A percentile compares a stretch with the other conserved stretches of the same genome.
Evolutionary conservation across 768 basidiomycete genomes (phyloP).

Genomic region (Termitomyces sp.): DNA sequence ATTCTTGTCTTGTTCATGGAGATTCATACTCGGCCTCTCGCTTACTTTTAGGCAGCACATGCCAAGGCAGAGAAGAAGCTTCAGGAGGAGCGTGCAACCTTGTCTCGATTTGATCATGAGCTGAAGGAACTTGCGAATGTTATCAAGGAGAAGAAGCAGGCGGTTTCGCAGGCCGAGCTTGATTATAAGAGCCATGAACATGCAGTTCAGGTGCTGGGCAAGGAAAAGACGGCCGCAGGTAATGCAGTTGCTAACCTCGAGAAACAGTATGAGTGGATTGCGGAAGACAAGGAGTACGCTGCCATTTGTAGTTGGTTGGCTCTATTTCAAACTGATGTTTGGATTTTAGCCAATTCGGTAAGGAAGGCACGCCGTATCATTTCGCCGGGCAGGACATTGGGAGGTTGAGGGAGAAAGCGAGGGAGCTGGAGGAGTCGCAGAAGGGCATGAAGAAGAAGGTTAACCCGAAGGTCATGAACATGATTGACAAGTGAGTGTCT

Average conservation of each 20-base stretch:
- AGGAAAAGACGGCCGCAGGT: conserved; percentile 57
- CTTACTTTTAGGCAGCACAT: conserved; percentile 45
- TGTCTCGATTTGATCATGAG: conserved; percentile 87
- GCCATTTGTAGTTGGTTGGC: background rate
- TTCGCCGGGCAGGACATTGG: conserved; percentile 64
- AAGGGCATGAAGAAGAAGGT: conserved; percentile 93
- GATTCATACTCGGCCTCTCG: background rate
- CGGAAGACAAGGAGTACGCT: conserved; percentile 80
- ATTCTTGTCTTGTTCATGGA: background rate
- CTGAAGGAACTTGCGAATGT: conserved; percentile 77
- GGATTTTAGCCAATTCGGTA: conserved; percentile 71
- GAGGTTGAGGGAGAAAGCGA: conserved; percentile 56
- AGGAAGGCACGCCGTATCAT: conserved; percentile 76
- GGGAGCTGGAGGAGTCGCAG: conserved; percentile 73
- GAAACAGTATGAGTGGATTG: conserved; percentile 84
- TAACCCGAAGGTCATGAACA: conserved; percentile 92
- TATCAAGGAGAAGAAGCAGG: conserved; percentile 78
- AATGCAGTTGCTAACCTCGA: conserved; percentile 65
- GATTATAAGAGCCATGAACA: conserved; percentile 65
- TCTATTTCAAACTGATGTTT: background rate
- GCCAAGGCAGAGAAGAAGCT: conserved; percentile 68
- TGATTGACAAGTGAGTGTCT: conserved; percentile 82
- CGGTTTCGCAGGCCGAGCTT: conserved; percentile 64
- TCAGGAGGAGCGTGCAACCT: conserved; percentile 80
- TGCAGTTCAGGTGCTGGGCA: conserved; percentile 55